Evolutionary conservation across 805 yeast species (phyloP), one percentile per base, ranked within the genome.

Genomic region (Sungouiozyma intestinalis): DNA sequence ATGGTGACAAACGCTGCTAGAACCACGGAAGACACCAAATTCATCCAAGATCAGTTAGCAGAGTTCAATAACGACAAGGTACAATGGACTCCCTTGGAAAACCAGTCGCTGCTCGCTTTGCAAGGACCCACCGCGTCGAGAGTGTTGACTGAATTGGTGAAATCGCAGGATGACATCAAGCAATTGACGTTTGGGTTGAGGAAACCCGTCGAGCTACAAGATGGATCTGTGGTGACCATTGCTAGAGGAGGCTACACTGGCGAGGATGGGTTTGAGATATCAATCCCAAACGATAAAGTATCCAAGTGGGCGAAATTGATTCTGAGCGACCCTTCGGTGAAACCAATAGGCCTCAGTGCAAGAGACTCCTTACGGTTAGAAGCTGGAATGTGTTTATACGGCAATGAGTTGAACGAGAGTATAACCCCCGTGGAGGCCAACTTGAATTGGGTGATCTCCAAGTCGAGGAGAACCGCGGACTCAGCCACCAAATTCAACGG

Each of bases 371-470:
- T 92, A 50, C 77, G 98, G 57, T 68, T 92, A 40, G 98, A 92
- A 67, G 98, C 98, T 3, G 98, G 98, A 27, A 85, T 92, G 96
- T 92, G 98, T 64, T 71, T 92, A 42, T 92, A 92, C 55, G 98
- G 98, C 2, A 83, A 87, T 60, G 98, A 92, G 63, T 71, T 92
- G 54, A 75, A 73, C 47, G 95, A 86, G 52, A 62, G 66, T 11
- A 77, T 75, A 24, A 81, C 95, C 2, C 98, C 98, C 9, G 77
- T 90, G 3, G 94, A 87, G 52, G 94, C 92, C 0, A 77, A 92
- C 0, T 72, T 92, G 50, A 73, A 87, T 39, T 92, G 98, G 98
- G 74, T 87, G 40, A 73, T 92, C 37, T 84, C 94, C 33, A 86
- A 87, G 67, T 58, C 76, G 14, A 79, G 97, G 62, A 74, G 96